Percentiles rank a stretch among this genome's conserved stretches.
phyloP scores from a whole-genome alignment of 2,329 filamentous ascomycete genomes.

The Xylariaceae sp. region DNA sequence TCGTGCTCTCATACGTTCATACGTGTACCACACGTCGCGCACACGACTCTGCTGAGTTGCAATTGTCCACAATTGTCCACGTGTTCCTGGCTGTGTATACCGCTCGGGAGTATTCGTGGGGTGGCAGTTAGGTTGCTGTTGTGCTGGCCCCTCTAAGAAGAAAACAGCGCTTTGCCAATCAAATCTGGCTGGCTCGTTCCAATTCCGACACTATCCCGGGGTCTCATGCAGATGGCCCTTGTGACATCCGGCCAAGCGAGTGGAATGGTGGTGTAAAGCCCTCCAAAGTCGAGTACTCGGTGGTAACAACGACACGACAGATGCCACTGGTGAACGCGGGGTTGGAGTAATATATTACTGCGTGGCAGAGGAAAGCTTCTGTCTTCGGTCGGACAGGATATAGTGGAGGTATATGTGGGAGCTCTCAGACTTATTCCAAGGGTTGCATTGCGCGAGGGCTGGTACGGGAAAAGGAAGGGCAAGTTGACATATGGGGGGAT shows the following conservation, averaged over 20 bases:
- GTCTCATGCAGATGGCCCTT: constrained; percentile 37
- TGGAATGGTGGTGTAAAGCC: constrained; percentile 21
- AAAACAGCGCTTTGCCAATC: constrained; percentile 36
- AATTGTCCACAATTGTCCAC: constrained; percentile 42
- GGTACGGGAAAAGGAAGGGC: constrained; percentile 28
- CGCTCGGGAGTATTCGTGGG: constrained; percentile 36
- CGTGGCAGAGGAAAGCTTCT: constrained; percentile 9
- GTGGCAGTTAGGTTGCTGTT: constrained; percentile 37
- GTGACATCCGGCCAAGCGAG: constrained; percentile 34
- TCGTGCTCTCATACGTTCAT: constrained; percentile 34
- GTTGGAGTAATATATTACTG: constrained; percentile 22
- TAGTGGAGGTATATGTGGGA: constrained; percentile 27
- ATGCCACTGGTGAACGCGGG: constrained; percentile 29
- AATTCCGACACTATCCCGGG: constrained; percentile 37
- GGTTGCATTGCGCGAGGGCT: constrained; percentile 36
- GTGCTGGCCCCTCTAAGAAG: constrained; percentile 31
- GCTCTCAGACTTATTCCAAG: constrained; percentile 7
- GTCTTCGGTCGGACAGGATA: constrained; percentile 14
- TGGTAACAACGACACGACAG: constrained; percentile 32
- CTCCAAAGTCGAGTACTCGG: constrained; percentile 19
- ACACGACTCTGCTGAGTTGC: constrained; percentile 33
- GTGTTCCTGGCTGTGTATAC: constrained; percentile 37
- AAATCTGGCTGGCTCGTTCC: constrained; percentile 31
- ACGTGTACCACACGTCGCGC: constrained; percentile 40
- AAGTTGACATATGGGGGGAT: neutral